A percentile compares a stretch with the other conserved stretches of the same genome.
phyloP scores from a whole-genome alignment of 106 monocot species.

The Allium cepa region DNA sequence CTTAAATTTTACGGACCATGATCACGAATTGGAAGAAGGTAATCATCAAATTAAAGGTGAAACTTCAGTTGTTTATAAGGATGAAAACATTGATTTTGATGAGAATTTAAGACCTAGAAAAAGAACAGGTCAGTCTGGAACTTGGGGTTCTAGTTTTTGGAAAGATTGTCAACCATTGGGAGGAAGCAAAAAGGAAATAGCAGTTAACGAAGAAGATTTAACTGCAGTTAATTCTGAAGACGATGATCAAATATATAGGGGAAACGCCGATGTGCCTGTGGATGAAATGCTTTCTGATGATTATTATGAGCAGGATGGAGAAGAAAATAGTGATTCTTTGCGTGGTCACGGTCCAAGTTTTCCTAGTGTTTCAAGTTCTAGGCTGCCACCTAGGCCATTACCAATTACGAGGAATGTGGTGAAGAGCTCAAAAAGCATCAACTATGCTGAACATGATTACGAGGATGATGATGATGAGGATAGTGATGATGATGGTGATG shows the following conservation, averaged over 20 bases:
- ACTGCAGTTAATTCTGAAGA: constrained; percentile 26
- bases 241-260: constrained; percentile 30
- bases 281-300: constrained; percentile 99
- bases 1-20: constrained; percentile 38
- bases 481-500: constrained; percentile 47
- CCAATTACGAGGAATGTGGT: constrained; percentile 25
- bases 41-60: constrained; percentile 48
- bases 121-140: constrained; percentile 27
- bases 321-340: constrained; percentile 76
- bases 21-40: constrained; percentile 28
- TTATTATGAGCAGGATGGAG: constrained; percentile 95
- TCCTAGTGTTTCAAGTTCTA: constrained; percentile 40
- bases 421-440: constrained; percentile 34
- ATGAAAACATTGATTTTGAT: constrained; percentile 32
- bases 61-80: constrained; percentile 23
- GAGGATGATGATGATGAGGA: constrained; percentile 68
- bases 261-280: constrained; percentile 57
- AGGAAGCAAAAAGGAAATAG: constrained; percentile 21
- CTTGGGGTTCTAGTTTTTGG: constrained; percentile 93
- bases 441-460: constrained; percentile 53
- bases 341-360: constrained; percentile 36
- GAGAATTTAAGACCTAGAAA: constrained; percentile 37
- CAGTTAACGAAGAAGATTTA: constrained; percentile 25
- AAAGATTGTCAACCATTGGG: constrained; percentile 77
- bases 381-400: constrained; percentile 32